Evolutionary conservation across 257 asterid species (phyloP), one percentile per base, ranked within the genome.

Genomic region (Catharanthus roseus): DNA sequence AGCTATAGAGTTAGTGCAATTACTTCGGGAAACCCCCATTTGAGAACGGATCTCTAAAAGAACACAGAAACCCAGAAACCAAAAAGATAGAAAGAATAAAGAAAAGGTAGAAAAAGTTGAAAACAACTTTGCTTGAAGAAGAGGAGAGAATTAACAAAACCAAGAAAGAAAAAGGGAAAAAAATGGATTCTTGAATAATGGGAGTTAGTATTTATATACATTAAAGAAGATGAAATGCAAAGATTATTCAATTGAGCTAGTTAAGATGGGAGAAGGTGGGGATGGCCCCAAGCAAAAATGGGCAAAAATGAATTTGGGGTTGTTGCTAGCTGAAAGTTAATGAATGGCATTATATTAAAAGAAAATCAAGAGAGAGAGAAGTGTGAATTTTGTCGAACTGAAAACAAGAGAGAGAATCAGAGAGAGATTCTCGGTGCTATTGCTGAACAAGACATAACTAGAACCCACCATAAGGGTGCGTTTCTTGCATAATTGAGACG

Each of bases 81-180:
- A 64, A 77, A 81, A 75, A 77, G 80, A 67, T 39, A 77, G 79
- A 79, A 71, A 53, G 72, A 77, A 70, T 36, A 68, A 77, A 60
- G 38, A 12, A 67, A 60, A 29, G 10, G 54, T 1, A 6, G 33
- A 77, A 73, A 80, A 70, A 73, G 42, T 75, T 12, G 44, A 80
- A 65, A 60, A 79, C 85, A 67, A 77, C 91, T 92, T 90, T 87
- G 93, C 96, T 90, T 90, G 78, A 56, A 66, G 83, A 57, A 62
- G 84, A 76, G 87, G 82, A 75, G 73, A 78, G 85, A 79, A 80
- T 84, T 79, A 38, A 68, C 74, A 58, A 75, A 56, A 56, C 63
- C 45, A 81, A 64, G 65, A 60, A 83, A 81, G 64, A 79, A 75
- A 72, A 60, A 83, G 80, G 64, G 78, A 75, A 72, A 3, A 38